Conservation (phyloP, 768 basidiomycete genomes). For the Pleurotus citrinopileatus region DNA sequence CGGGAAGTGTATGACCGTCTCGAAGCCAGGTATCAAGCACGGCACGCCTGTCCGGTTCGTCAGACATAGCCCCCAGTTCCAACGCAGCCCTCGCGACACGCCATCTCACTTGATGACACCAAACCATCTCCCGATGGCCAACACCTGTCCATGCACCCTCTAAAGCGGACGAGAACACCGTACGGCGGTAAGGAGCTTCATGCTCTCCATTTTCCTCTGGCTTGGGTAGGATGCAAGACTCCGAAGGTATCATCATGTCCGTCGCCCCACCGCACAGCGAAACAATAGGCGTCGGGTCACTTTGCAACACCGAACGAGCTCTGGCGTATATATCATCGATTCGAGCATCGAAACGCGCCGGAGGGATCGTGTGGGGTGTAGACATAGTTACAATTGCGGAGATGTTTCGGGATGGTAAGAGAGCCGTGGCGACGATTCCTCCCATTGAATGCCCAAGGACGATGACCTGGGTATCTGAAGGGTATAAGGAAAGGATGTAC, state of each 20-base stretch:
- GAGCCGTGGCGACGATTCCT: constrained; percentile 81
- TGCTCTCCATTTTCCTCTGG: neutral
- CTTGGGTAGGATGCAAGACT: constrained; percentile 68
- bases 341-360: constrained; percentile 80
- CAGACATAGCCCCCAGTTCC: constrained; percentile 47
- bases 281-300: constrained; percentile 62
- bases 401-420: constrained; percentile 66
- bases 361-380: constrained; percentile 85
- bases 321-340: constrained; percentile 71
- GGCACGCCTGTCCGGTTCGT: constrained; percentile 23
- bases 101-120: constrained; percentile 98
- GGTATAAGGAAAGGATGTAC: constrained; percentile 80
- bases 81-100: constrained; percentile 77
- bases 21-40: constrained; percentile 68
- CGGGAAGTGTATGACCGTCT: constrained; percentile 51
- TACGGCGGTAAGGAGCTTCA: constrained; percentile 41
- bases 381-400: constrained; percentile 93
- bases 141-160: constrained; percentile 95
- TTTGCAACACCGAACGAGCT: constrained; percentile 36
- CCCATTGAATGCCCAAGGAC: constrained; percentile 98
- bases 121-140: constrained; percentile 95
- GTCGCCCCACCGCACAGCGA: constrained; percentile 91
- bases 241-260: constrained; percentile 90
- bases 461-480: constrained; percentile 57
- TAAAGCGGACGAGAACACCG: constrained; percentile 81